Conservation (phyloP, 1,284 basidiomycete species). For the Sparassis latifolia region DNA sequence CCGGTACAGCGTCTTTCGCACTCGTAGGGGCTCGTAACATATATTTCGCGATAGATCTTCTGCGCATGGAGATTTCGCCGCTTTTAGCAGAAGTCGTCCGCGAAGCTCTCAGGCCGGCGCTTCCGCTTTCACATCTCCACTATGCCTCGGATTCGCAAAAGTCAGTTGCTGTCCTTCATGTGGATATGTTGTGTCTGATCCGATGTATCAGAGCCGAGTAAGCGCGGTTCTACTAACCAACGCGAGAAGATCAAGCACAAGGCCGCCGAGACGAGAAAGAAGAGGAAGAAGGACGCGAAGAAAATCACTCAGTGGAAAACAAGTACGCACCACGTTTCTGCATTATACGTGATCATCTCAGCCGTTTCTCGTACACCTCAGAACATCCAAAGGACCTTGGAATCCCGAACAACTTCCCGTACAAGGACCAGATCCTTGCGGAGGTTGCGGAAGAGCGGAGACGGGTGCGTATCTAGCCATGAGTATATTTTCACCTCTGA, state of each 20-base stretch:
- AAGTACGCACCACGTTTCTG: conserved; percentile 47
- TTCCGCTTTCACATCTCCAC: conserved; percentile 1
- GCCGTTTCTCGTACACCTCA: conserved; percentile 11
- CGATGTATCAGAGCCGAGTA: conserved; percentile 71
- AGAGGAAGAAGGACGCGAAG: conserved; percentile 74
- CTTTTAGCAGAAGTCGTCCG: neutral
- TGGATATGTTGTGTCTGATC: neutral
- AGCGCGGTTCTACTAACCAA: conserved; percentile 68
- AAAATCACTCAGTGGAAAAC: conserved; percentile 89
- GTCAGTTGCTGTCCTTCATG: conserved; percentile 30
- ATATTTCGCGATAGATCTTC: no score
- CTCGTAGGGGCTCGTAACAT: no score
- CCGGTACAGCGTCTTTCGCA: no score
- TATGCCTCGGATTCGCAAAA: conserved; percentile 77
- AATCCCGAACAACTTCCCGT: conserved; percentile 95
- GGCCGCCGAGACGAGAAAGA: conserved; percentile 72
- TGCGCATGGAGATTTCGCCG: neutral
- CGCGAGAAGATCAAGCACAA: conserved; percentile 78
- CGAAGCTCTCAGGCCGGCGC: neutral
- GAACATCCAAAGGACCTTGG: conserved; percentile 87
- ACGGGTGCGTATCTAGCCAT: conserved; percentile 38
- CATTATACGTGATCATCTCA: neutral
- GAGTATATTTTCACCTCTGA: neutral
- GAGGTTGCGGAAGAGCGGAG: conserved; percentile 82
- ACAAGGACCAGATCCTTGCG: conserved; percentile 94